These are phyloP conservation scores for Backusella parvicylindrica DNA, from an alignment of 192 early-diverging fungal genomes.

Conservation along the genomic window DNA sequence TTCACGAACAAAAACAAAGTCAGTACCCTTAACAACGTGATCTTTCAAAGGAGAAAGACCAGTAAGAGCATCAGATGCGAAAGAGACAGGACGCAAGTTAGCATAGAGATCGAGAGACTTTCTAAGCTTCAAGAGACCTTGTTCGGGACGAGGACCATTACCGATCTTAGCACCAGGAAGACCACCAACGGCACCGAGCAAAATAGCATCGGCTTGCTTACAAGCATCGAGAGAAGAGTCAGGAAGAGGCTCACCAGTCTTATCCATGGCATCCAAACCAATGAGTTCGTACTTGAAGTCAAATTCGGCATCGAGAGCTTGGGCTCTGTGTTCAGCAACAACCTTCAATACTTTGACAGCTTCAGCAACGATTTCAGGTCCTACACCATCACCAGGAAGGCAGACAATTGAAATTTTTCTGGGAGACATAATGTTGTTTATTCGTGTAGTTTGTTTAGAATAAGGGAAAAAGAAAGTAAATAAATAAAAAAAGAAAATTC, in stretches of 20 bases:
- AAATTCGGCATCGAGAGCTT: slow-evolving; percentile 57
- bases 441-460: slow-evolving; percentile 3
- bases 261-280: slow-evolving; percentile 91
- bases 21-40: slow-evolving; percentile 84
- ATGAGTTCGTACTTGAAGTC: slow-evolving; percentile 79
- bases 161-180: slow-evolving; percentile 66
- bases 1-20: slow-evolving; percentile 93
- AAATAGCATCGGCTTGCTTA: slow-evolving; percentile 82
- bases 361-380: slow-evolving; percentile 92
- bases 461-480: slow-evolving; percentile 8
- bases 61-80: slow-evolving; percentile 81
- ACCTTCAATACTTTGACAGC: slow-evolving; percentile 87
- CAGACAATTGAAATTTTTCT: slow-evolving; percentile 54
- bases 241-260: slow-evolving; percentile 73
- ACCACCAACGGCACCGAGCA: slow-evolving; percentile 97
- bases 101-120: slow-evolving; percentile 94
- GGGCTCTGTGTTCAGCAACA: slow-evolving; percentile 61
- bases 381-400: slow-evolving; percentile 92
- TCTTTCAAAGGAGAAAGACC: slow-evolving; percentile 88
- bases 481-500: slow-evolving; percentile 2
- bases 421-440: slow-evolving; percentile 5
- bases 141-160: slow-evolving; percentile 86
- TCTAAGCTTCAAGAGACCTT: slow-evolving; percentile 88
- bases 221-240: slow-evolving; percentile 78
- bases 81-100: slow-evolving; percentile 94